These are phyloP conservation scores for Penicillium sumatraense DNA, from an alignment of 2,329 filamentous ascomycete genomes.

Conservation along the genomic window DNA sequence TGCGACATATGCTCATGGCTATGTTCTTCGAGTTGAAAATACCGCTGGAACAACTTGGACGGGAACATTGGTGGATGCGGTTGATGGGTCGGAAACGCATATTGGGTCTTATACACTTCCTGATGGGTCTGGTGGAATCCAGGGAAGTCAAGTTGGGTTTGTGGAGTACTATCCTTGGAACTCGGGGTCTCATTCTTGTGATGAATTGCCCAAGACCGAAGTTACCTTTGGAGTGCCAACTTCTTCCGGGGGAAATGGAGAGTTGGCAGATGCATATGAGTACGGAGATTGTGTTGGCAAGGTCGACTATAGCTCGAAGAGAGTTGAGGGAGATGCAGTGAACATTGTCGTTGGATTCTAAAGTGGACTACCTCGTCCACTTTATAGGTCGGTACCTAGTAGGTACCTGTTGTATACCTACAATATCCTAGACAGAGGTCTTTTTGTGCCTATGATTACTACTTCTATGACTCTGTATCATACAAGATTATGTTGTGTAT, in stretches of 20 bases:
- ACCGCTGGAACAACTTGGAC: conserved; percentile 32
- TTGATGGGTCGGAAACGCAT: conserved; percentile 23
- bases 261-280: conserved; percentile 27
- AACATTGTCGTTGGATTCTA: conserved; percentile 28
- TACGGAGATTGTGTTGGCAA: conserved; percentile 35
- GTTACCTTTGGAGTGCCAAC: conserved; percentile 26
- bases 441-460: too few species aligned
- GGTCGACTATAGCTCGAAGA: conserved; percentile 24
- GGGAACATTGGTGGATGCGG: conserved; percentile 31
- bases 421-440: too few species aligned
- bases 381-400: too few species aligned
- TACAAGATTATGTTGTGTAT: too few species aligned
- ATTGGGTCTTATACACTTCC: conserved; percentile 35
- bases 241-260: conserved; percentile 16
- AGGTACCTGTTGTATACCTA: too few species aligned
- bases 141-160: conserved; percentile 30
- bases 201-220: conserved; percentile 23
- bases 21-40: conserved; percentile 29
- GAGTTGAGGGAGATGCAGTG: conserved; percentile 11
- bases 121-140: conserved; percentile 24
- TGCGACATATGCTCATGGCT: conserved; percentile 23
- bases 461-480: too few species aligned
- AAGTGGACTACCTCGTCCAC: too few species aligned
- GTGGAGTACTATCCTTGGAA: conserved; percentile 37
- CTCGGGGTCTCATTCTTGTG: conserved; percentile 18